phyloP scores from a whole-genome alignment of 257 asterid species.

The Verbena officinalis region DNA sequence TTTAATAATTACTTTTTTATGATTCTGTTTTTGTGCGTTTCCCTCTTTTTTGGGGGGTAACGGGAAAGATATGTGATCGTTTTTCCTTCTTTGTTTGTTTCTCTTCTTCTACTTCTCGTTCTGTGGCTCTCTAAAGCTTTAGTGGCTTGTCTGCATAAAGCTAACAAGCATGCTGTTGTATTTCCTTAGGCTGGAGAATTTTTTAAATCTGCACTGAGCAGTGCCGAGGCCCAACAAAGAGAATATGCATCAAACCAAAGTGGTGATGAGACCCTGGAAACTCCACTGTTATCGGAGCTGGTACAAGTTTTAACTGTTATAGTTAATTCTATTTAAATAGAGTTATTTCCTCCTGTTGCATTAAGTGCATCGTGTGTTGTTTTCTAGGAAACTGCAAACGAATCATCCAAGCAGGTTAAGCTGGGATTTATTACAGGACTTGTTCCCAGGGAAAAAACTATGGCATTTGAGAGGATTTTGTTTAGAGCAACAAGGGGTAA shows the following conservation, averaged over 20 bases:
- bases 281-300: constrained; percentile 64
- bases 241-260: constrained; percentile 56
- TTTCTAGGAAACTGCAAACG: constrained; percentile 47
- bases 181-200: constrained; percentile 64
- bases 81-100: neutral
- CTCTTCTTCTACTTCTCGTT: neutral
- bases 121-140: too few species aligned
- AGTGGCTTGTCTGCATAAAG: neutral
- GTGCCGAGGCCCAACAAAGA: constrained; percentile 60
- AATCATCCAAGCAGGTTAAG: constrained; percentile 77
- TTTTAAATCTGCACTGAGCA: constrained; percentile 62
- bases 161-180: constrained; percentile 1
- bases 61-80: too few species aligned
- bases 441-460: constrained; percentile 68
- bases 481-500: constrained; percentile 91
- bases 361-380: constrained; percentile 7
- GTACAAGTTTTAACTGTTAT: constrained; percentile 30
- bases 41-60: too few species aligned
- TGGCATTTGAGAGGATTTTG: constrained; percentile 83
- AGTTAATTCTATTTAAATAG: neutral
- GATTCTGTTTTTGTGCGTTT: too few species aligned
- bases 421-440: constrained; percentile 74
- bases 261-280: constrained; percentile 68
- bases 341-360: neutral
- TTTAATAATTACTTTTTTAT: too few species aligned